Base-by-base conservation (phyloP, 306 rosid species). In the Quillaja saponaria region DNA sequence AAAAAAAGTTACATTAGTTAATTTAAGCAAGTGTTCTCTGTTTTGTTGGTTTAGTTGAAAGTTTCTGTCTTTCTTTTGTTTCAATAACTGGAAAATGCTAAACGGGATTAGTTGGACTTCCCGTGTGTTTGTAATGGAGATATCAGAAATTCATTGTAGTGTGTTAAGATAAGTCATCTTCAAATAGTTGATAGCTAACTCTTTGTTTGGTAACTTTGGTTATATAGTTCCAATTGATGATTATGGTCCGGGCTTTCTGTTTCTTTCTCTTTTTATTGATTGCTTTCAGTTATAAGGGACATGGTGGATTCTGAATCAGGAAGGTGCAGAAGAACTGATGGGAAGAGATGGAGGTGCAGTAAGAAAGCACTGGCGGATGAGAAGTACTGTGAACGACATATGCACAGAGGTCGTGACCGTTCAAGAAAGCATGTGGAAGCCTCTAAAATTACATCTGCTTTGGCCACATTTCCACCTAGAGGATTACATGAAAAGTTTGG, bases 351-450 rank as follows among this genome's bases (percentile, higher is more conserved):
- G 96, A 81, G 97, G 72, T 91, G 97, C 56, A 14, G 82, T 19
- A 82, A 38, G 67, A 57, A 57, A 7, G 64, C 71, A 15, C 37
- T 91, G 15, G 84, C 82, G 31, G 63, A 60, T 42, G 80, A 81
- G 63, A 91, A 85, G 72, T 91, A 91, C 74, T 91, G 97, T 46
- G 85, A 85, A 63, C 73, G 77, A 35, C 97, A 91, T 79, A 80
- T 83, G 77, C 95, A 87, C 66, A 83, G 96, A 77, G 97, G 97
- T 46, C 87, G 96, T 11, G 76, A 78, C 41, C 95, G 97, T 91
- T 91, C 97, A 91, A 91, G 96, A 91, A 91, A 91, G 97, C 97
- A 60, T 72, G 96, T 91, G 96, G 96, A 91, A 91, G 68, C 71
- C 71, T 65, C 81, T 51, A 62, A 72, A 68, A 49, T 50, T 16